Evolutionary conservation across 2,329 filamentous ascomycete genomes (phyloP).

Genomic region (Chaetomium olivaceum): DNA sequence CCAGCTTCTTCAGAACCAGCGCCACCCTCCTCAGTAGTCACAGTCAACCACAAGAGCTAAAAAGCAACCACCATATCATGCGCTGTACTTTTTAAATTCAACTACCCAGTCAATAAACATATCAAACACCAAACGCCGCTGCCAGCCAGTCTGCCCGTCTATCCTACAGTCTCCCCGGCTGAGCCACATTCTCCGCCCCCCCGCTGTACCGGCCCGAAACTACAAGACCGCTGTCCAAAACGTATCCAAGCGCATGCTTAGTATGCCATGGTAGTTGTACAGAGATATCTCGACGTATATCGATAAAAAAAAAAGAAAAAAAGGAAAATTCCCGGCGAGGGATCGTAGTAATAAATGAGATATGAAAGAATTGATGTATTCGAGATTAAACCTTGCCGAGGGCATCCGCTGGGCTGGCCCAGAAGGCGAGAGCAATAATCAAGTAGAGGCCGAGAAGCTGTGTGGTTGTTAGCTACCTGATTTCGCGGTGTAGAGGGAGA

Average conservation of each 20-base stretch:
- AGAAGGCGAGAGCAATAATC: conserved; percentile 63
- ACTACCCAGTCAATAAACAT: neutral
- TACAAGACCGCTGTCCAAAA: neutral
- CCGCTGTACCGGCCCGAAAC: neutral
- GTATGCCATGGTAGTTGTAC: neutral
- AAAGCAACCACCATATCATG: neutral
- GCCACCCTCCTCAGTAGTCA: neutral
- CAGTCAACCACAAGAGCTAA: neutral
- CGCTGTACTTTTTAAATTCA: neutral
- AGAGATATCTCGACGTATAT: neutral
- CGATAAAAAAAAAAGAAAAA: neutral
- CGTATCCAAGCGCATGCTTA: neutral
- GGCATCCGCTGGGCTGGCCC: conserved; percentile 43
- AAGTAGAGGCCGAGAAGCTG: conserved; percentile 54
- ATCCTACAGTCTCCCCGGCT: neutral
- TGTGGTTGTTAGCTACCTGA: neutral
- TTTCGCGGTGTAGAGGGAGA: neutral
- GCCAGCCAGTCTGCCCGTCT: neutral
- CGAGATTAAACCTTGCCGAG: conserved; percentile 10
- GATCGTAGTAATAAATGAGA: neutral
- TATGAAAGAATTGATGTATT: neutral
- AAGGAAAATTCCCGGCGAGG: neutral
- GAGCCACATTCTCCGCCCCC: neutral
- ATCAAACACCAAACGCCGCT: neutral
- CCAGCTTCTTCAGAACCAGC: neutral